phyloP scores from a whole-genome alignment of 2,329 filamentous ascomycete species.

The Calonectria pseudoturangicola region DNA sequence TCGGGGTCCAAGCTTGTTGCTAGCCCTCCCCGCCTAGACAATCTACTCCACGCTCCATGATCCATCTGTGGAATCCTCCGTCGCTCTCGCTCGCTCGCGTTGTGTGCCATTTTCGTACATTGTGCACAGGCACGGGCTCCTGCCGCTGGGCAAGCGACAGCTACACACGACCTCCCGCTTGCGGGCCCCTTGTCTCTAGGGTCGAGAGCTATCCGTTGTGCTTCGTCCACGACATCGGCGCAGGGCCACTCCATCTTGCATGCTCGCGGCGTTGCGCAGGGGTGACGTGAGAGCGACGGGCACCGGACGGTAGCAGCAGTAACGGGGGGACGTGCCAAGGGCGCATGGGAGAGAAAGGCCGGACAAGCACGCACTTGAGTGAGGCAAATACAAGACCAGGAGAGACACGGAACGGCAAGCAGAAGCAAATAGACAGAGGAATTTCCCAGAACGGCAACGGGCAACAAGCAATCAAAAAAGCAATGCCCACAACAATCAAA shows the following conservation, averaged over 20 bases:
- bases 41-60: constrained; percentile 18
- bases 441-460: not conserved
- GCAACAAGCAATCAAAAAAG: constrained; percentile 17
- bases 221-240: constrained; percentile 37
- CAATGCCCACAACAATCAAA: not conserved
- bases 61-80: constrained; percentile 6
- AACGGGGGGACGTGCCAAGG: not conserved
- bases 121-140: constrained; percentile 17
- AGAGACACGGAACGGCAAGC: constrained; percentile 19
- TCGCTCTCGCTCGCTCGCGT: constrained; percentile 1
- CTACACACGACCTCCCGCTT: constrained; percentile 18
- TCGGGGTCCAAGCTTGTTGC: not conserved
- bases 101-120: constrained; percentile 19
- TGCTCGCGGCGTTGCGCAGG: constrained; percentile 38
- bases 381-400: constrained; percentile 16
- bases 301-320: constrained; percentile 23
- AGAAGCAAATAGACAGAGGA: not conserved
- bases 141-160: constrained; percentile 3
- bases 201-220: constrained; percentile 25
- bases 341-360: not conserved
- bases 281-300: not conserved
- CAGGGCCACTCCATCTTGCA: constrained; percentile 40
- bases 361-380: not conserved
- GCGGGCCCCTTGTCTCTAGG: not conserved
- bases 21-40: constrained; percentile 6